Evolutionary conservation across 208 protist genomes (phyloP), one percentile per base, ranked within the genome.

Genomic region (Crithidia bombi): DNA sequence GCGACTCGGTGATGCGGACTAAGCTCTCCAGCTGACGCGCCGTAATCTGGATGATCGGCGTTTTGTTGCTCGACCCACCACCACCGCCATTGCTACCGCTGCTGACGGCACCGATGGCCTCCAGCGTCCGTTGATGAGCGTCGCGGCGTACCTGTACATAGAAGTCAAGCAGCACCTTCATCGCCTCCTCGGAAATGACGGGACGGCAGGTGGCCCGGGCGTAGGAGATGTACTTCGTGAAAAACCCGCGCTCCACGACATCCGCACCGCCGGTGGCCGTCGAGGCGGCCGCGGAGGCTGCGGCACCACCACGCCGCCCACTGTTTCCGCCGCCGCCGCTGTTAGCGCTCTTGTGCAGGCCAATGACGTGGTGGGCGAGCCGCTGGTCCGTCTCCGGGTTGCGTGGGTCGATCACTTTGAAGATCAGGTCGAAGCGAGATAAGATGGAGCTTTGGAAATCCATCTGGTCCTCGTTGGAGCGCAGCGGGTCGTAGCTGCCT

Each of bases 401-500:
- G 17, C 91, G 84, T 7, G 88, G 85, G 85, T 99, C 99, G 46
- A 99, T 83, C 1, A 99, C 92, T 65, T 99, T 99, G 79, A 99
- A 99, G 57, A 99, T 94, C 17, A 99, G 89, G 80, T 99, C 99
- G 82, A 99, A 99, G 85, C 99, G 96, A 6, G 98, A 99, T 35
- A 99, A 73, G 83, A 99, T 99, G 14, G 98, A 99, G 62, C 96
- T 92, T 78, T 99, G 97, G 72, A 99, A 96, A 64, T 96, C 91
- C 90, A 97, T 98, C 78, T 98, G 92, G 30, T 95, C 90, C 69
- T 97, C 90, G 67, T 98, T 93, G 35, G 83, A 89, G 78, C 84
- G 75, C 7, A 86, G 51, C 5, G 92, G 89, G 77, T 99, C 86
- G 88, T 99, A 92, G 80, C 96, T 91, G 73, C 94, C 96, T 65